phyloP scores from a whole-genome alignment of 2,329 filamentous ascomycete species.

The Fusarium duplospermum region DNA sequence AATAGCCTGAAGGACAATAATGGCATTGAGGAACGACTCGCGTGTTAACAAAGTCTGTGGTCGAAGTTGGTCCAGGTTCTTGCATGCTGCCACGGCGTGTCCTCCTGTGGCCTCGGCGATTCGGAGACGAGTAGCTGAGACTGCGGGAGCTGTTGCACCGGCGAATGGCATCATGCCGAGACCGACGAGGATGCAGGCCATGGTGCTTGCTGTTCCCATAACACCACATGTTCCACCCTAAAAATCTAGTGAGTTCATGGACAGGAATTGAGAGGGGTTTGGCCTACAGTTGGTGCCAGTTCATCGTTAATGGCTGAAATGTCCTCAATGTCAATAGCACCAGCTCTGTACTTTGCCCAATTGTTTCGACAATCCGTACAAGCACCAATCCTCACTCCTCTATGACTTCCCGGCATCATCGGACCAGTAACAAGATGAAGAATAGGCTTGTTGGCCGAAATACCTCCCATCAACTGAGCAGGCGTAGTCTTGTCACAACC shows the following conservation, averaged over 20 bases:
- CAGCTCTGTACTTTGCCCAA: slow-evolving; percentile 76
- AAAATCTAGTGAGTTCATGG: neutral
- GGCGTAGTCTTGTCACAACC: slow-evolving; percentile 82
- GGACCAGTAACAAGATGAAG: slow-evolving; percentile 77
- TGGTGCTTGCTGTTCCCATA: slow-evolving; percentile 93
- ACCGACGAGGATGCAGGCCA: slow-evolving; percentile 85
- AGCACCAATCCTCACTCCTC: slow-evolving; percentile 73
- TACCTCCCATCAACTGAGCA: slow-evolving; percentile 80
- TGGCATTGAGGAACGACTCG: slow-evolving; percentile 83
- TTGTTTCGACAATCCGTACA: slow-evolving; percentile 81
- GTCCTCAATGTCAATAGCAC: slow-evolving; percentile 76
- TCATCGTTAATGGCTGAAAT: slow-evolving; percentile 78
- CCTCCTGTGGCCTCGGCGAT: slow-evolving; percentile 80
- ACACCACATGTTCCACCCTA: slow-evolving; percentile 83
- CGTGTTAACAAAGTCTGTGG: slow-evolving; percentile 79
- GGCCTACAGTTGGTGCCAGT: slow-evolving; percentile 73
- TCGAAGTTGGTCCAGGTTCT: slow-evolving; percentile 73
- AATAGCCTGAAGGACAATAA: slow-evolving; percentile 87
- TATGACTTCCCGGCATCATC: slow-evolving; percentile 79
- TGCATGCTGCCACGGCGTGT: slow-evolving; percentile 74
- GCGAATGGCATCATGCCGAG: slow-evolving; percentile 84
- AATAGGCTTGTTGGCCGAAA: slow-evolving; percentile 79
- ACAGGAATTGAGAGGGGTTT: neutral
- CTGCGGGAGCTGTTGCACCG: slow-evolving; percentile 82
- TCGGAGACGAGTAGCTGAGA: slow-evolving; percentile 81